phyloP scores from a whole-genome alignment of 768 basidiomycete species.

The Rhizopogon salebrosus region DNA sequence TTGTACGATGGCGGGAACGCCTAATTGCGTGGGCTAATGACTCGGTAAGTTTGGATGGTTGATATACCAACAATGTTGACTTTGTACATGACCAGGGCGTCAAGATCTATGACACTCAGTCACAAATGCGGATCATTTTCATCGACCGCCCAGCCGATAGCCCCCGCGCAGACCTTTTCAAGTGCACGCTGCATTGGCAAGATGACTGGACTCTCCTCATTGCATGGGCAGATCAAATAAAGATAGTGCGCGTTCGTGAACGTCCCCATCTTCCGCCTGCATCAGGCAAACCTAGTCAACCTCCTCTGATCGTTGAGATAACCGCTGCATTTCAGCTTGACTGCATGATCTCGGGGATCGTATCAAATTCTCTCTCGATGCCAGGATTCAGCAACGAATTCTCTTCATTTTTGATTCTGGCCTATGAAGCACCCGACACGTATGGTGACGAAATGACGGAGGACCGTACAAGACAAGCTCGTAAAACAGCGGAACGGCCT shows the following conservation, averaged over 20 bases:
- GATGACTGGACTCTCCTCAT: constrained; percentile 88
- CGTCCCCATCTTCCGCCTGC: constrained; percentile 42
- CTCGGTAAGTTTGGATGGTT: constrained; percentile 44
- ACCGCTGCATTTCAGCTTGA: constrained; percentile 91
- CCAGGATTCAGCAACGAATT: constrained; percentile 13
- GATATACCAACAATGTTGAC: background rate
- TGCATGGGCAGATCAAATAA: constrained; percentile 92
- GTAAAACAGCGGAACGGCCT: constrained; percentile 86
- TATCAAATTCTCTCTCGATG: constrained; percentile 58
- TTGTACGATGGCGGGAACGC: constrained; percentile 76
- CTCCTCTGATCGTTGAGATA: constrained; percentile 76
- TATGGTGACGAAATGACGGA: constrained; percentile 62
- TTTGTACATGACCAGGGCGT: constrained; percentile 58
- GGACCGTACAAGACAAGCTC: constrained; percentile 68
- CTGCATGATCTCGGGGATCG: constrained; percentile 91
- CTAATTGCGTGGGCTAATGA: constrained; percentile 98
- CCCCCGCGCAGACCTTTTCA: constrained; percentile 92
- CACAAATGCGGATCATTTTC: constrained; percentile 73
- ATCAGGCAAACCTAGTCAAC: constrained; percentile 40
- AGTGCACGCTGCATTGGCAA: constrained; percentile 88
- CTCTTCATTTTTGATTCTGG: constrained; percentile 75
- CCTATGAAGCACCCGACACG: constrained; percentile 78
- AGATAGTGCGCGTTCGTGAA: constrained; percentile 75
- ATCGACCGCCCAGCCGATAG: constrained; percentile 80
- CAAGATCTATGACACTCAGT: constrained; percentile 84